Evolutionary conservation across 768 basidiomycete genomes (phyloP), one percentile per base, ranked within the genome.

Genomic region (Agrocybe praecox): DNA sequence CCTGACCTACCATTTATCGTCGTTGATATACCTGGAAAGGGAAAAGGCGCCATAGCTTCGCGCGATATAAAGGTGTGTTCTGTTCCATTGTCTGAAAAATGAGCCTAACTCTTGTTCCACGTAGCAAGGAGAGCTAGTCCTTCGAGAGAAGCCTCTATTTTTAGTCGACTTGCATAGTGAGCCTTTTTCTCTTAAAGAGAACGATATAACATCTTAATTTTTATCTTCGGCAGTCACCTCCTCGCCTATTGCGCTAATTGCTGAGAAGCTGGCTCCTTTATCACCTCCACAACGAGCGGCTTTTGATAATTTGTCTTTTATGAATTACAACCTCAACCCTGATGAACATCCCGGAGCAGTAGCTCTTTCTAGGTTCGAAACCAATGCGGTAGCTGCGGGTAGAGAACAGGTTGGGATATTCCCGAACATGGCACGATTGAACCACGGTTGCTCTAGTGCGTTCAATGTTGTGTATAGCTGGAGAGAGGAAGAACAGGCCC

Each of bases 401-500:
- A 69, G 74, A 48, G 59, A 52, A 1, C 64, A 70, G 18, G 81
- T 82, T 2, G 87, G 86, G 0, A 74, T 90, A n/a, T 89, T 88
- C 66, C 86, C 86, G n/a, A 73, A 67, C 19, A 86, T 84, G 78
- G 85, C 86, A 12, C 75, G 87, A 43, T 60, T 89, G 57, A 90
- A 90, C 61, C 88, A 89, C 59, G 87, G 84, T 0, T 89, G 87
- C 63, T 81, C 86, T 3, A 74, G 78, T 52, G 85, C 85, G 6
- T 89, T 90, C 72, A 88, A 88, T 67, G 77, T 75, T 5, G 83
- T 88, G 12, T 89, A 89, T 63, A 75, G 75, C 0, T 89, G 82
- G 82, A 73, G 84, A 49, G 76, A 80, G 44, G 64, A 71, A 24
- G 83, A 85, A 53, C 65, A 69, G 11, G 68, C 69, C 3, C 62